Evolutionary conservation across 441 rosid species (phyloP).

Genomic region (Pelargonium myrrhifolium): DNA sequence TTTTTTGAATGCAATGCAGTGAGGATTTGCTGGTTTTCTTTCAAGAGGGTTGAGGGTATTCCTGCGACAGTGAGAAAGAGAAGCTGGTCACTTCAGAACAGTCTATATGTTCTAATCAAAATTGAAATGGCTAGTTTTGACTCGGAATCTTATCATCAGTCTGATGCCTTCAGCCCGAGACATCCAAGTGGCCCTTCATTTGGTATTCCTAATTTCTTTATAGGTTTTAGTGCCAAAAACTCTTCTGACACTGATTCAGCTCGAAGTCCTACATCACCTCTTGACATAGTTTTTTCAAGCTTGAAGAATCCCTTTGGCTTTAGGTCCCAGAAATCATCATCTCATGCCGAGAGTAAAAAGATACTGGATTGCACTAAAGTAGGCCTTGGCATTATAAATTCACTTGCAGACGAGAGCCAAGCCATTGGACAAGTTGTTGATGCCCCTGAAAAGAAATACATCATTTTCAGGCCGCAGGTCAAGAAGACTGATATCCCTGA

Average conservation of each 20-base stretch:
- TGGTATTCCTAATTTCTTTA: slow-evolving; percentile 29
- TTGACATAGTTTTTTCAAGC: slow-evolving; percentile 16
- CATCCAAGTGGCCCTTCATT: slow-evolving; percentile 32
- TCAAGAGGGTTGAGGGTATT: slow-evolving; percentile 14
- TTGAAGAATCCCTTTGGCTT: slow-evolving; percentile 15
- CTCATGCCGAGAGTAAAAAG: slow-evolving; percentile 7
- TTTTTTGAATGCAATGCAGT: slow-evolving; percentile 25
- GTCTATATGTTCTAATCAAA: slow-evolving; percentile 11
- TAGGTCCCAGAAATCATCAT: slow-evolving; percentile 16
- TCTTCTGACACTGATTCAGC: slow-evolving; percentile 15
- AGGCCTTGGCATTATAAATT: slow-evolving; percentile 51
- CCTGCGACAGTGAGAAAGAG: neutral
- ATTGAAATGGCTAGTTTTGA: slow-evolving; percentile 32
- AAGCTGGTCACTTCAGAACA: slow-evolving; percentile 11
- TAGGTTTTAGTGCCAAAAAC: slow-evolving; percentile 14
- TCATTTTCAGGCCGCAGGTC: slow-evolving; percentile 49
- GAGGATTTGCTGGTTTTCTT: slow-evolving; percentile 21
- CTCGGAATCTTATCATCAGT: slow-evolving; percentile 24
- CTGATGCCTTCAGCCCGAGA: slow-evolving; percentile 30
- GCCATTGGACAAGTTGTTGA: slow-evolving; percentile 19
- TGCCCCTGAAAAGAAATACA: slow-evolving; percentile 36
- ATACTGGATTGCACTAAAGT: slow-evolving; percentile 32
- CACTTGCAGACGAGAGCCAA: slow-evolving; percentile 29
- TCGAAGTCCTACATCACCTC: slow-evolving; percentile 21
- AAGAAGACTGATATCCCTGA: slow-evolving; percentile 21